phyloP scores from a whole-genome alignment of 1,284 basidiomycete species.

The Abortiporus biennis region DNA sequence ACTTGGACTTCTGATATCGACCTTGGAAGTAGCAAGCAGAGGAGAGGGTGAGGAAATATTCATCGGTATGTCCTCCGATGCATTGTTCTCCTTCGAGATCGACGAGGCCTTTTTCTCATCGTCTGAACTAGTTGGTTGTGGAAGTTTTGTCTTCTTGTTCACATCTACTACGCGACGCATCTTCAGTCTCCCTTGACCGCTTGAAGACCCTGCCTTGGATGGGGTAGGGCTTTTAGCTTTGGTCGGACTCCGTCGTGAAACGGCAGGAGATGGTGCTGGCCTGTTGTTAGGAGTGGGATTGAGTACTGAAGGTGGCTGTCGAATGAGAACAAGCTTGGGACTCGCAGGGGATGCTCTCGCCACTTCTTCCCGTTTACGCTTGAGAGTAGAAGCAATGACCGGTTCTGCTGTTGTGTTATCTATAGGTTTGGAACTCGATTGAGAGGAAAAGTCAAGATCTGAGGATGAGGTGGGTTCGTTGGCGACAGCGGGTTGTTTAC shows the following conservation, averaged over 20 bases:
- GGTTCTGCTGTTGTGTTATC: slow-evolving; percentile 10
- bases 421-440: slow-evolving; percentile 13
- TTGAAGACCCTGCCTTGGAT: slow-evolving; percentile 3
- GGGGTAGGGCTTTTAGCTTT: neutral
- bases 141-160: no score
- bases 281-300: neutral
- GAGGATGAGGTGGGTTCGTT: slow-evolving; percentile 7
- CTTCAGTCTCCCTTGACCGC: neutral
- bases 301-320: slow-evolving; percentile 3
- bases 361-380: slow-evolving; percentile 36
- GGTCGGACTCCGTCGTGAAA: neutral
- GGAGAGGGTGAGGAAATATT: no score
- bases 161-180: slow-evolving; percentile 2
- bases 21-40: no score
- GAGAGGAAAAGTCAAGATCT: no score
- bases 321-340: no score
- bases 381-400: slow-evolving; percentile 19
- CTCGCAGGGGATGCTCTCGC: no score
- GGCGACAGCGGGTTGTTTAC: neutral
- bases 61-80: no score
- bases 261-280: neutral
- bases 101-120: no score
- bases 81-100: no score
- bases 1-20: no score
- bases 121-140: no score